A percentile compares a stretch with the other conserved stretches of the same genome.
These are phyloP conservation scores for Dioscorea alata DNA, from an alignment of 106 monocot species.

Conservation along the genomic window DNA sequence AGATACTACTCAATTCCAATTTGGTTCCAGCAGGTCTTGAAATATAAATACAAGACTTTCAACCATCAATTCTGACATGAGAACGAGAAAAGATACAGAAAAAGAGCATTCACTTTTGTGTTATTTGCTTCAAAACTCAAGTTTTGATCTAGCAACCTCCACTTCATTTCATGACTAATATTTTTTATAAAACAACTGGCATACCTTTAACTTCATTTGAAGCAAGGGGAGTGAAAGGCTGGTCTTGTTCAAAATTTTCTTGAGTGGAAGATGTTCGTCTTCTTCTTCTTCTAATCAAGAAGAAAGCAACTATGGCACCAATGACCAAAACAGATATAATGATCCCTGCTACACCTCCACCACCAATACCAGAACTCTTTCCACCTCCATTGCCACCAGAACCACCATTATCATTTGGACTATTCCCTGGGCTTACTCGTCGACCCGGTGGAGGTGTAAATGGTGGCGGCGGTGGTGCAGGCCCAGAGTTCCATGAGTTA, in stretches of 20 bases:
- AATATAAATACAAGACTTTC: too few relatives aligned
- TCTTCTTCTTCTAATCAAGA: conserved; percentile 46
- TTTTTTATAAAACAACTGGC: not conserved
- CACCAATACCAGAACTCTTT: conserved; percentile 50
- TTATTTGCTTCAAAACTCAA: too few relatives aligned
- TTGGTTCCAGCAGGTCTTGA: too few relatives aligned
- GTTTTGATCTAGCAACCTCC: too few relatives aligned
- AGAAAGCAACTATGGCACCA: conserved; percentile 56
- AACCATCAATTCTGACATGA: too few relatives aligned
- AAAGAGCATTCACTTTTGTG: too few relatives aligned
- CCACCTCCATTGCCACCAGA: conserved; percentile 19
- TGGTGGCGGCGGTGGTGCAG: conserved; percentile 57
- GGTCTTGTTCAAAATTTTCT: conserved; percentile 33
- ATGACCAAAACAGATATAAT: conserved; percentile 54
- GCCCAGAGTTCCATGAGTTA: conserved; percentile 66
- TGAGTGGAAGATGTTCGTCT: conserved; percentile 8
- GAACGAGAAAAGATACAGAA: too few relatives aligned
- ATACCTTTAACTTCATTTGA: conserved; percentile 56
- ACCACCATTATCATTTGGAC: conserved; percentile 15
- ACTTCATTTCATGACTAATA: too few relatives aligned
- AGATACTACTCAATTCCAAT: too few relatives aligned
- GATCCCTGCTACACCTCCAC: conserved; percentile 60
- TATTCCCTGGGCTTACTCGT: conserved; percentile 38
- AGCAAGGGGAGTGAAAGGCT: conserved; percentile 26
- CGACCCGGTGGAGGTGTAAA: conserved; percentile 35